Conservation (phyloP, 148 eudicot species). For the Pharnaceum exiguum region DNA sequence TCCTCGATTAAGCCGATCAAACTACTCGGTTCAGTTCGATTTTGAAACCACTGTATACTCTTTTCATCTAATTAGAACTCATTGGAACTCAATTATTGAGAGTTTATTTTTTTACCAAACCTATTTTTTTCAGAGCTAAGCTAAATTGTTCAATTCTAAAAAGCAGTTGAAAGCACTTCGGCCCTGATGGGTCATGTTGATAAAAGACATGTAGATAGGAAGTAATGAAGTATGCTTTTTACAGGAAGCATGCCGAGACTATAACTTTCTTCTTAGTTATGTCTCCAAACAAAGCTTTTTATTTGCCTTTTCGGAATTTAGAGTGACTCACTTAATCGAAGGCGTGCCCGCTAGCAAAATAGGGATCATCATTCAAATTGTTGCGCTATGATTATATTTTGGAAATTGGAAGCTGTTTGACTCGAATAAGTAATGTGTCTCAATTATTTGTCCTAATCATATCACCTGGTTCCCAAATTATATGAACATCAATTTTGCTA, state of each 20-base stretch:
- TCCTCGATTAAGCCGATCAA: too few species aligned
- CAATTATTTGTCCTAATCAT: constrained; percentile 7
- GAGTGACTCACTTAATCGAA: constrained; percentile 21
- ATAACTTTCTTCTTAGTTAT: not conserved
- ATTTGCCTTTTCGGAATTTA: constrained; percentile 16
- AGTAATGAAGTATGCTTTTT: constrained; percentile 13
- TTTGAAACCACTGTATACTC: too few species aligned
- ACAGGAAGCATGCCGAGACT: constrained; percentile 12
- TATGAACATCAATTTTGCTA: not conserved
- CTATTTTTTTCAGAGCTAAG: too few species aligned
- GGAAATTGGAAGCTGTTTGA: constrained; percentile 3
- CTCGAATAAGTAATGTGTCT: not conserved
- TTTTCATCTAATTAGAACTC: too few species aligned
- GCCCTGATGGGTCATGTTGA: not conserved
- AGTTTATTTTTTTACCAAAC: too few species aligned
- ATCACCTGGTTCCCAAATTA: not conserved
- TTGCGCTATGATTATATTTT: constrained; percentile 3
- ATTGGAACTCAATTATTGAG: too few species aligned
- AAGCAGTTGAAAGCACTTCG: not conserved
- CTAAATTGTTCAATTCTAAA: too few species aligned
- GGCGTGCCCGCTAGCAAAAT: constrained; percentile 23
- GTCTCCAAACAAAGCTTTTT: constrained; percentile 6
- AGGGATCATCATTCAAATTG: constrained; percentile 11
- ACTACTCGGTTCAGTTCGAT: too few species aligned
- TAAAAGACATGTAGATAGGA: not conserved